phyloP scores from a whole-genome alignment of 331 rosid species.

The Rhamnella rubrinervis region DNA sequence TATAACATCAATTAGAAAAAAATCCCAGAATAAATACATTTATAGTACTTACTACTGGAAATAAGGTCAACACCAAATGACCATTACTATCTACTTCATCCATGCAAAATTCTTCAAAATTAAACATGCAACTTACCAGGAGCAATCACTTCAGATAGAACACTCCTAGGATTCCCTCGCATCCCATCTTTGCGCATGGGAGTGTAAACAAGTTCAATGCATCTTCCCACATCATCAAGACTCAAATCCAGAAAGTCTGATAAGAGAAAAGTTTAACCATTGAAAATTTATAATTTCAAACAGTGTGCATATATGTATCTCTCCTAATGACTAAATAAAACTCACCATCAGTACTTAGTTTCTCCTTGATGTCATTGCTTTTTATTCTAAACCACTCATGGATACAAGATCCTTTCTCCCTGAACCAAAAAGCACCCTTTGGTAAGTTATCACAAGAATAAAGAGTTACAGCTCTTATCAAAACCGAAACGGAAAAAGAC shows the following conservation, averaged over 20 bases:
- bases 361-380: constrained; percentile 48
- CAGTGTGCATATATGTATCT: constrained; percentile 6
- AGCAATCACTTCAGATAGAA: constrained; percentile 55
- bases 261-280: constrained; percentile 19
- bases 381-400: constrained; percentile 79
- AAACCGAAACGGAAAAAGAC: constrained; percentile 3
- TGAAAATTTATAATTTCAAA: constrained; percentile 19
- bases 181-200: constrained; percentile 81
- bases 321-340: constrained; percentile 16
- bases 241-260: constrained; percentile 79
- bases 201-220: constrained; percentile 74
- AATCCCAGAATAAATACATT: too few relatives aligned
- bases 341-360: constrained; percentile 63
- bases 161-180: constrained; percentile 59
- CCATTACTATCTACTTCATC: background rate
- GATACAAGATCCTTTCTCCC: constrained; percentile 74
- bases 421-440: constrained; percentile 37
- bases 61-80: too few relatives aligned
- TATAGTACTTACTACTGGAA: too few relatives aligned
- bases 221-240: constrained; percentile 71
- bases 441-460: constrained; percentile 1
- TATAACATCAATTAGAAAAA: too few relatives aligned
- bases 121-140: constrained; percentile 53
- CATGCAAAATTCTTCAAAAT: constrained; percentile 2
- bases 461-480: constrained; percentile 9